phyloP scores from a whole-genome alignment of 257 asterid genomes.

The Catharanthus roseus region DNA sequence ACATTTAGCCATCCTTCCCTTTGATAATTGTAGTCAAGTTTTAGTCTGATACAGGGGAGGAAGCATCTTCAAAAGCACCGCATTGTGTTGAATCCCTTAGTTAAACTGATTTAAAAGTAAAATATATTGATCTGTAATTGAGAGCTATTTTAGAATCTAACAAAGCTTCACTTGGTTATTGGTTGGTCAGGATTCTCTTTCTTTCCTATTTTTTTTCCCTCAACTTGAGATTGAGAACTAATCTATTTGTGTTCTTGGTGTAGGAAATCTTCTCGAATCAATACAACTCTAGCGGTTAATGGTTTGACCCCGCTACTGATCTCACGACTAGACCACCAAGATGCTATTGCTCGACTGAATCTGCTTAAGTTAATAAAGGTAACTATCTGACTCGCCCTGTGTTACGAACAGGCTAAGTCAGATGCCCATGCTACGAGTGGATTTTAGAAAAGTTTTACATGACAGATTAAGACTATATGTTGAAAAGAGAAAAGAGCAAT shows the following conservation, averaged over 20 bases:
- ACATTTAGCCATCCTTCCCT: background rate
- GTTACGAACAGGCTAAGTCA: background rate
- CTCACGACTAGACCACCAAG: conserved; percentile 83
- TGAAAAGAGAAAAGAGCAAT: background rate
- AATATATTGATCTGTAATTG: background rate
- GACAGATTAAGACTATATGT: background rate
- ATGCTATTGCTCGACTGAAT: conserved; percentile 93
- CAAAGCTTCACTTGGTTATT: background rate
- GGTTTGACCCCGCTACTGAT: conserved; percentile 92
- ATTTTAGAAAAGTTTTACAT: background rate
- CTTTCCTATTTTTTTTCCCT: background rate
- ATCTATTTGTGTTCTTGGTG: conserved; percentile 23
- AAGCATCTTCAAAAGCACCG: background rate
- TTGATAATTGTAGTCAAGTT: background rate
- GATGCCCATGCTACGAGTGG: background rate
- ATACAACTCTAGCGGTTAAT: conserved; percentile 89
- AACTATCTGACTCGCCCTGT: background rate
- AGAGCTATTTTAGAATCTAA: background rate
- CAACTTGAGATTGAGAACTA: background rate
- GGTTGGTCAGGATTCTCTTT: background rate
- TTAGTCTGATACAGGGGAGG: background rate
- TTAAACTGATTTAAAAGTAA: background rate
- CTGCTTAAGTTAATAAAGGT: conserved; percentile 89
- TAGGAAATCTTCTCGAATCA: conserved; percentile 96
- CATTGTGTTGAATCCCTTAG: background rate